Base-by-base conservation (phyloP, 352 stramenopile species). In the Globisporangium sylvaticum region DNA sequence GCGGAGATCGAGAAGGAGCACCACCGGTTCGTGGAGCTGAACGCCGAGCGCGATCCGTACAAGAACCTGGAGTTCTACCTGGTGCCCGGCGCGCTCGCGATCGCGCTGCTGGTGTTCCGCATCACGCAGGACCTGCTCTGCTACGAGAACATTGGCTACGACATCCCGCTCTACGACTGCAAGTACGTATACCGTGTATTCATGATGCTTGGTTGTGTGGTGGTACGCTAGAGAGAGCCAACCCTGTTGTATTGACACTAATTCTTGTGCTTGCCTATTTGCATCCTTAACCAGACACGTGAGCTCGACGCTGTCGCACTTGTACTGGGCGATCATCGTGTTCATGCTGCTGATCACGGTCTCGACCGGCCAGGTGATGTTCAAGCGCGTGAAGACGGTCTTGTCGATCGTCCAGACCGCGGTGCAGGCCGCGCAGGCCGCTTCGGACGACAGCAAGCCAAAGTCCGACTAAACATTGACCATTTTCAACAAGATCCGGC, bases 11-110 rank as follows among this genome's bases (percentile, higher is more conserved):
- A 90, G 58, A 89, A 91, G 60, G 87, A 97, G 62, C 92, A 89
- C 65, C 81, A 91, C 39, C 85, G 96, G 14, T 99, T 98, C 80
- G 63, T 88, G 24, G 94, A 97, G 64, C 85, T 98, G 18, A 99
- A 99, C 76, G 87, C 92, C 32, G 88, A 96, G 67, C 90, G 96
- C 15, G 98, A 99, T 78, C 97, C 97, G 62, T 97, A 98, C 76
- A 91, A 92, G 67, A 95, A 97, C 71, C 80, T 91, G 67, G 96
- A 92, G 81, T 98, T 89, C 73, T 99, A 98, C 70, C 69, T 98
- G 25, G 80, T 99, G 54, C 96, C 97, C 2, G 78, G 97, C 27
- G 75, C 84, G 9, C 76, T 99, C 31, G 97, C 95, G 12, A 66
- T 97, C 39, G 72, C 83, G 39, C 84, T 98, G 58, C 90, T 97